These are phyloP conservation scores for Leucocoprinus leucothites DNA, from an alignment of 768 basidiomycete genomes.

Conservation along the genomic window DNA sequence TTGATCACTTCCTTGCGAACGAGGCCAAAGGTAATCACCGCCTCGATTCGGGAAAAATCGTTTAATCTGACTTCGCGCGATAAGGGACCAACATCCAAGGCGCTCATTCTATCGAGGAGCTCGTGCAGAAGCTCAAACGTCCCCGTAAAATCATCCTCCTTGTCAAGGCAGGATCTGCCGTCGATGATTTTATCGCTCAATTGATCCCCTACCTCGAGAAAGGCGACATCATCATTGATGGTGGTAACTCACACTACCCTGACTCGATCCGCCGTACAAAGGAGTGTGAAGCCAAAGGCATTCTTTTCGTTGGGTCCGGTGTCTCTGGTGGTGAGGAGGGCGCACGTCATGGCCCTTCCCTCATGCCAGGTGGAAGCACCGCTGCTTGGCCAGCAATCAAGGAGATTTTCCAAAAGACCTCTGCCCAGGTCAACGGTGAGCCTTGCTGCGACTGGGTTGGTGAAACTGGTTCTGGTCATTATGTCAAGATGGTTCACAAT, in stretches of 20 bases:
- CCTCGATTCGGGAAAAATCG: slow-evolving; percentile 16
- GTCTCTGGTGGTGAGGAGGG: slow-evolving; percentile 99
- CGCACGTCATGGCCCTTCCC: slow-evolving; percentile 92
- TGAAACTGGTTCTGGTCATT: slow-evolving; percentile 92
- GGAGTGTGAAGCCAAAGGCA: slow-evolving; percentile 91
- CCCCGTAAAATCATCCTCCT: slow-evolving; percentile 98
- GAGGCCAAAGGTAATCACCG: slow-evolving; percentile 87
- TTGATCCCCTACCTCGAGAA: slow-evolving; percentile 86
- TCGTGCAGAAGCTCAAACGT: slow-evolving; percentile 86
- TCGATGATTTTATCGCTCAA: slow-evolving; percentile 92
- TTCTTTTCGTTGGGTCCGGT: slow-evolving; percentile 97
- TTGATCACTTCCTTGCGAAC: slow-evolving; percentile 92
- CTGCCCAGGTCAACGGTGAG: slow-evolving; percentile 91
- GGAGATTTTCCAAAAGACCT: slow-evolving; percentile 97
- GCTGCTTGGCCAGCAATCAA: slow-evolving; percentile 97
- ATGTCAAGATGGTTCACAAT: slow-evolving; percentile 99
- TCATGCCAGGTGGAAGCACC: slow-evolving; percentile 97
- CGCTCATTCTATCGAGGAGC: slow-evolving; percentile 90
- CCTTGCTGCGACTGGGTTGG: slow-evolving; percentile 99
- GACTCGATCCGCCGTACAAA: slow-evolving; percentile 93
- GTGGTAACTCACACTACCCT: slow-evolving; percentile 99
- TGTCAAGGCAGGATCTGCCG: slow-evolving; percentile 96
- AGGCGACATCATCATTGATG: slow-evolving; percentile 99
- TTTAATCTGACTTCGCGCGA: slow-evolving; percentile 14
- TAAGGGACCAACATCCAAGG: slow-evolving; percentile 94